phyloP scores from a whole-genome alignment of 768 basidiomycete species.

The Mycena latifolia region DNA sequence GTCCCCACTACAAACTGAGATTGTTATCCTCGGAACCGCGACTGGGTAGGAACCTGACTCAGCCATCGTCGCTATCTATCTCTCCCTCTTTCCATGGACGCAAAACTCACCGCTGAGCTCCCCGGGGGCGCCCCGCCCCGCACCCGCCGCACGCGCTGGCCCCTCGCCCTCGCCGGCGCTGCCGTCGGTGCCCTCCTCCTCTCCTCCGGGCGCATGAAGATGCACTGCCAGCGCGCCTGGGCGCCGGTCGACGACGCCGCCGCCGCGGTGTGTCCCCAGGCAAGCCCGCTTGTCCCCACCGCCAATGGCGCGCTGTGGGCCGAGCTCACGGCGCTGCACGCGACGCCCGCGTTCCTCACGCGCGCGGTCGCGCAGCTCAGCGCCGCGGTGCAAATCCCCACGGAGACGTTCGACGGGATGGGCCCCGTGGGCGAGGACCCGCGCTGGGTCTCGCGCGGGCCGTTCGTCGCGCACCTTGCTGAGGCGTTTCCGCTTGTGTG shows the following conservation, averaged over 20 bases:
- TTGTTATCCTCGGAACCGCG: too few species aligned
- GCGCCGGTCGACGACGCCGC: not conserved
- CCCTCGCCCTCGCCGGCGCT: not conserved
- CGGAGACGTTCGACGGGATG: slow-evolving; percentile 64
- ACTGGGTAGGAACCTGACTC: too few species aligned
- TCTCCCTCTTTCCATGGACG: slow-evolving; percentile 23
- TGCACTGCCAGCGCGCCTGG: not conserved
- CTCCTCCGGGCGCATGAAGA: not conserved
- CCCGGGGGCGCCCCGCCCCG: slow-evolving; percentile 13
- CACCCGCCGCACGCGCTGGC: slow-evolving; percentile 15
- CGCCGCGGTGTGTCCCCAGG: slow-evolving; percentile 22
- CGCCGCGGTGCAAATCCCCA: slow-evolving; percentile 52
- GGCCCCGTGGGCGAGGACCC: slow-evolving; percentile 58
- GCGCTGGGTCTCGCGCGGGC: slow-evolving; percentile 54
- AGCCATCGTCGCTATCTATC: too few species aligned
- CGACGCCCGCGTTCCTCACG: slow-evolving; percentile 42
- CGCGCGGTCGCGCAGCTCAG: slow-evolving; percentile 48
- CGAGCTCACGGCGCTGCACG: slow-evolving; percentile 23
- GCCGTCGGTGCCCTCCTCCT: slow-evolving; percentile 11
- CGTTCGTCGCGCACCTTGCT: slow-evolving; percentile 54
- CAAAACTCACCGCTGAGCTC: slow-evolving; percentile 13
- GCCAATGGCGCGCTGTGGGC: slow-evolving; percentile 30
- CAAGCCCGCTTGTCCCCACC: slow-evolving; percentile 1
- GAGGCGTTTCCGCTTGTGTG: slow-evolving; percentile 66
- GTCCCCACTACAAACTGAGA: too few species aligned